A percentile compares a stretch with the other conserved stretches of the same genome.
These are phyloP conservation scores for Heliosperma pusillum DNA, from an alignment of 148 eudicot genomes.

Conservation along the genomic window DNA sequence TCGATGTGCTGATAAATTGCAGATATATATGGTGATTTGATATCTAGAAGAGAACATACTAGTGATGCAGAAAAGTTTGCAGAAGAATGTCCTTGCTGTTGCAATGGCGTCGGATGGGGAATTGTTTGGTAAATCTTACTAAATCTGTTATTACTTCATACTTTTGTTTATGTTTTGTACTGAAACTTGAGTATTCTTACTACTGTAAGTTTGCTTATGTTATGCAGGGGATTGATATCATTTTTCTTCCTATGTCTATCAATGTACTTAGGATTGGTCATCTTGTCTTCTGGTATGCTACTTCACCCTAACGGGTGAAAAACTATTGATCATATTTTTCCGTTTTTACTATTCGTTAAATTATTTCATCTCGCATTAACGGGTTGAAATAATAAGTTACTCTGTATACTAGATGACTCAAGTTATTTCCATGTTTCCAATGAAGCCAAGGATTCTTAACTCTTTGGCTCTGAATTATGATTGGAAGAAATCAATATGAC, in stretches of 20 bases:
- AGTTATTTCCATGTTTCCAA: too few relatives aligned
- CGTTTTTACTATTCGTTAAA: too few relatives aligned
- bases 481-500: too few relatives aligned
- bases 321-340: too few relatives aligned
- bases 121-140: constrained; percentile 58
- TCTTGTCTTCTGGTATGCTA: constrained; percentile 66
- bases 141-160: not conserved
- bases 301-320: too few relatives aligned
- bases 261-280: constrained; percentile 82
- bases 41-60: constrained; percentile 66
- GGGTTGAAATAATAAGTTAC: too few relatives aligned
- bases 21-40: constrained; percentile 53
- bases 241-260: constrained; percentile 62
- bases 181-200: not conserved
- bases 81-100: constrained; percentile 71
- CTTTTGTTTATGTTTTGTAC: not conserved
- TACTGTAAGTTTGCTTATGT: not conserved
- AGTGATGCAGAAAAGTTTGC: constrained; percentile 99
- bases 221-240: constrained; percentile 88
- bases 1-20: constrained; percentile 2
- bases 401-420: too few relatives aligned
- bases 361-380: too few relatives aligned
- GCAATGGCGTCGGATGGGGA: constrained; percentile 90
- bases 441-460: too few relatives aligned
- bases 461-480: too few relatives aligned